Evolutionary conservation across 2,329 filamentous ascomycete genomes (phyloP), one percentile per base, ranked within the genome.

Genomic region (Ophiostoma perfectum): DNA sequence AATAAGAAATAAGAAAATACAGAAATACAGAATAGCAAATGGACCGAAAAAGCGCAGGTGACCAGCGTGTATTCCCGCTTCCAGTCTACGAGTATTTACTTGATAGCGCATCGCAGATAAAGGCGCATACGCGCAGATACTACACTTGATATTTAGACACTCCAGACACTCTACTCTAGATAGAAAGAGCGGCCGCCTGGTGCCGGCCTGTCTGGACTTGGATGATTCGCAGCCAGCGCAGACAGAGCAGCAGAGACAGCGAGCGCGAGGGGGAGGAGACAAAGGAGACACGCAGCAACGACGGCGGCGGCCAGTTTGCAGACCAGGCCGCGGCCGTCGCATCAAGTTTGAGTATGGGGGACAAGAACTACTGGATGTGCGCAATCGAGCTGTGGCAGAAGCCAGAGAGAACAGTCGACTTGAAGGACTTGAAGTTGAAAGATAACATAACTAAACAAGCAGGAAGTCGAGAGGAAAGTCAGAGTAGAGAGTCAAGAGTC

Each of bases 311-410:
- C 16, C 42, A 16, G 11, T 5, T 9, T 4, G 11, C 41, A 45
- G 63, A 18, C 63, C 63, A 4, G 63, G 63, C 63, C 63, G 63
- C 63, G 63, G 63, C 63, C 63, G 63, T 64, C 63, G 63, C 63
- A 47, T 44, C 41, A n/a, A n/a, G 39, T 27, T 45, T n/a, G 36
- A 9, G n/a, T 44, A 41, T 39, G 62, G 41, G 47, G n/a, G 39
- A 27, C 12, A n/a, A 16, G 41, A 27, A 44, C 62, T 39, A 64
- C 41, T 63, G 60, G 39, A 42, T 39, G 18, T 14, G 60, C 60
- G 60, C 60, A 63, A 42, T 9, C 38, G 39, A 27, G 27, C 27
- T 36, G 36, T 18, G 18, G 18, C 11, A 14, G 11, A 38, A 5
- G 27, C 27, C 27, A 27, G 27, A 27, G 2, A 27, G 27, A 27